A percentile compares a stretch with the other conserved stretches of the same genome.
phyloP scores from a whole-genome alignment of 2,329 filamentous ascomycete species.

The Hymenoscyphus fructigenus region DNA sequence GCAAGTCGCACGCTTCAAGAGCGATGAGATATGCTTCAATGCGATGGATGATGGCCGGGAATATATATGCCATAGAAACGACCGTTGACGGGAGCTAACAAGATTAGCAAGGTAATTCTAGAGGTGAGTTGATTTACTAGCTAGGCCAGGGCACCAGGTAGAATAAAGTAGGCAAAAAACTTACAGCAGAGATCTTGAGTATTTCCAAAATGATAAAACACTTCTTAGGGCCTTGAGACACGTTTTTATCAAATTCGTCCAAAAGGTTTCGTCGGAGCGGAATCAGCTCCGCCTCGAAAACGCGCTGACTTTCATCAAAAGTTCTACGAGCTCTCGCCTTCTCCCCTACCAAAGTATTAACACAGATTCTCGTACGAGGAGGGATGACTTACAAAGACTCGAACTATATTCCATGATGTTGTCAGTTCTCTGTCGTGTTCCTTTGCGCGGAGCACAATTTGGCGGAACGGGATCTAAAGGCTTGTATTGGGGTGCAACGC shows the following conservation, averaged over 20 bases:
- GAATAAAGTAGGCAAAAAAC: constrained; percentile 36
- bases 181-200: constrained; percentile 71
- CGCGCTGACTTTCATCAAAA: constrained; percentile 72
- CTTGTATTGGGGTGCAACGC: constrained; percentile 56
- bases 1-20: constrained; percentile 66
- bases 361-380: background rate
- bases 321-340: constrained; percentile 52
- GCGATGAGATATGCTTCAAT: constrained; percentile 81
- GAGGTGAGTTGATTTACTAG: background rate
- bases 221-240: constrained; percentile 43
- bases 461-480: constrained; percentile 65
- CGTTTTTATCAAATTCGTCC: constrained; percentile 59
- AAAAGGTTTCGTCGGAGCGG: constrained; percentile 80
- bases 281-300: constrained; percentile 73
- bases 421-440: constrained; percentile 42
- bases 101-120: background rate
- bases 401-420: constrained; percentile 83
- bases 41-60: constrained; percentile 82
- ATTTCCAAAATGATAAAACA: constrained; percentile 77
- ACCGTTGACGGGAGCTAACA: constrained; percentile 63
- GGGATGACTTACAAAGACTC: constrained; percentile 57
- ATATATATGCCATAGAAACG: constrained; percentile 71
- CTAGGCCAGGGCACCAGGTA: no score
- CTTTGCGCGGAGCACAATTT: constrained; percentile 50
- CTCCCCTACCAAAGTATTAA: constrained; percentile 29